phyloP scores from a whole-genome alignment of 495 filamentous ascomycete species.

The Penicillium paxilli region DNA sequence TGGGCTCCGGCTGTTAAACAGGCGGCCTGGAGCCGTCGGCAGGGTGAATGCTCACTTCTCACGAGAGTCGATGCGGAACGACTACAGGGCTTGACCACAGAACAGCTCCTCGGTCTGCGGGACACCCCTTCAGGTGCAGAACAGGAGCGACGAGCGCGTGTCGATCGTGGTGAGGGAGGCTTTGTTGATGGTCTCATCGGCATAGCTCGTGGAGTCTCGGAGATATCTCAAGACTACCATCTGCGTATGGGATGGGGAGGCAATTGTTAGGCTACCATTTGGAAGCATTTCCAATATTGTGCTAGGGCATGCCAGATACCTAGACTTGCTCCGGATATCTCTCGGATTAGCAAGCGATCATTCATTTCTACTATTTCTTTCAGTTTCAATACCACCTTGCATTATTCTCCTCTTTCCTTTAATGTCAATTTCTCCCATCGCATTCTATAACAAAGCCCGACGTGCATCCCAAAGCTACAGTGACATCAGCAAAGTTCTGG shows the following conservation, averaged over 20 bases:
- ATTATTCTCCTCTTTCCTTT: not conserved
- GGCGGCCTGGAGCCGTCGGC: constrained; percentile 29
- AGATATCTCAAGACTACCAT: constrained; percentile 27
- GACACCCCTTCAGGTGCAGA: constrained; percentile 20
- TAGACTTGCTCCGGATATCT: not conserved
- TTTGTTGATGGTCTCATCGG: constrained; percentile 32
- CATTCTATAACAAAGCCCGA: too few relatives aligned
- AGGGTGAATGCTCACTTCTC: constrained; percentile 10
- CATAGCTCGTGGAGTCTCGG: constrained; percentile 27
- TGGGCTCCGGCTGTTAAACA: constrained; percentile 42
- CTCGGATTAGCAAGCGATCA: not conserved
- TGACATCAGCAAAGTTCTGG: too few relatives aligned
- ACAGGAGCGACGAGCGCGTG: constrained; percentile 23
- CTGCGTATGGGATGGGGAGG: constrained; percentile 31
- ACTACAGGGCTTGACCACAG: constrained; percentile 17
- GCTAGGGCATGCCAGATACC: not conserved
- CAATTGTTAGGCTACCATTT: constrained; percentile 8
- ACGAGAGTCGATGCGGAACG: constrained; percentile 27
- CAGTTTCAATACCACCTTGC: not conserved
- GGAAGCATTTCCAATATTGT: not conserved
- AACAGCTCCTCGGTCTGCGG: constrained; percentile 17
- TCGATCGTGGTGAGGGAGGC: constrained; percentile 27
- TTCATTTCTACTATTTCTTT: not conserved
- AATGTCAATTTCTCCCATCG: not conserved
- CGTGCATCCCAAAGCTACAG: too few relatives aligned